These are phyloP conservation scores for Arthrobotrys sphaeroides DNA, from an alignment of 2,329 filamentous ascomycete genomes.

Conservation along the genomic window DNA sequence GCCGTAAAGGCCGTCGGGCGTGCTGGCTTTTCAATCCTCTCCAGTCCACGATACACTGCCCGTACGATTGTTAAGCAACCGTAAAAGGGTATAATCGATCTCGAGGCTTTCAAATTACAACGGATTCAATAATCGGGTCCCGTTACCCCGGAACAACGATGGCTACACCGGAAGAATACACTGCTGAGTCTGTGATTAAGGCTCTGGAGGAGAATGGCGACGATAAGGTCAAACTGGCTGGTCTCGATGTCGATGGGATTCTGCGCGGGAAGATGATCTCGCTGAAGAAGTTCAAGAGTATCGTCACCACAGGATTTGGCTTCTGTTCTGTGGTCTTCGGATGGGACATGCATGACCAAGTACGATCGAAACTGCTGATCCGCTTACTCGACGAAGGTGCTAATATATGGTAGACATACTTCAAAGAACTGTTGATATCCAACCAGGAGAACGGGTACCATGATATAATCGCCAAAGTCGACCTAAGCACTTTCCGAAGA, in stretches of 20 bases:
- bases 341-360: conserved; percentile 93
- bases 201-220: conserved; percentile 69
- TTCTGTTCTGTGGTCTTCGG: conserved; percentile 95
- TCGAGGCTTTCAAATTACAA: background rate
- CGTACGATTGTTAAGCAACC: no score
- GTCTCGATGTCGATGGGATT: conserved; percentile 85
- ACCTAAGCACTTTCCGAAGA: conserved; percentile 78
- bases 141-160: conserved; percentile 3
- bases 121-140: background rate
- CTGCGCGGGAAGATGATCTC: conserved; percentile 87
- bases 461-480: conserved; percentile 83
- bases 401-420: conserved; percentile 72
- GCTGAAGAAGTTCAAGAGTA: conserved; percentile 89
- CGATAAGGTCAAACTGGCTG: conserved; percentile 88
- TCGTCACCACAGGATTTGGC: conserved; percentile 82
- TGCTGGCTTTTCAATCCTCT: background rate
- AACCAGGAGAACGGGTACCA: conserved; percentile 91
- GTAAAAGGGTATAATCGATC: no score
- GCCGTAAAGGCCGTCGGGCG: background rate
- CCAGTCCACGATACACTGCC: background rate
- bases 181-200: conserved; percentile 70
- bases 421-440: conserved; percentile 83
- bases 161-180: conserved; percentile 59
- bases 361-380: background rate
- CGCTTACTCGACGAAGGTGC: background rate